Evolutionary conservation across 257 asterid species (phyloP), one percentile per base, ranked within the genome.

Genomic region (Rauvolfia tetraphylla): DNA sequence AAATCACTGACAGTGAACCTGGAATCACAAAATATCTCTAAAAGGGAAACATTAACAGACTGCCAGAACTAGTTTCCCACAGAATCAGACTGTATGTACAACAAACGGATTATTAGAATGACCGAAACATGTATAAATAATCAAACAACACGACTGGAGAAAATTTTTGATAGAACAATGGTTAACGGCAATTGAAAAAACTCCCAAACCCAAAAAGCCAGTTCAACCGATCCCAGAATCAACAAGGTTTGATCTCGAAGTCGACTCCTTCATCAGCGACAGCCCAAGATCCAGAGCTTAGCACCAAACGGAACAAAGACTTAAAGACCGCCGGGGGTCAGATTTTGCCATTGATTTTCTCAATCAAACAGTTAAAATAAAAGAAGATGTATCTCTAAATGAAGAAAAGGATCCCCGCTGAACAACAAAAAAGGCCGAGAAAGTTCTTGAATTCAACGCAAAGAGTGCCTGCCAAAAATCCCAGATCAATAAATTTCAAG

Each of bases 181-280:
- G 59, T 38, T 22, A 25, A 62, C 59, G 38, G 62, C 51, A 71
- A 46, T 71, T 67, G 42, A 33, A 51, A 7, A 53, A 63, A 73
- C 46, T 59, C 80, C 78, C 76, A 84, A 79, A 71, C 78, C 82
- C 73, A 25, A 80, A 75, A 81, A 76, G 67, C 68, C 75, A 78
- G 73, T 79, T 93, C 86, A 90, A 83, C 92, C 92, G 67, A 89
- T 85, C 83, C 95, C 93, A 76, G 93, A 91, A 86, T 89, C 93
- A 74, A 84, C 85, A 80, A 89, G 85, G 84, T 59, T 83, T 46
- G 81, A 70, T 72, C 76, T 88, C 88, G 88, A 86, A 82, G 78
- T 79, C 71, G 80, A 84, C 6, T 72, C 80, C 86, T 86, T 83
- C 86, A 83, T 84, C 85, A 87, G 80, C 82, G 58, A 44, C 41